Conservation (phyloP, 1,284 basidiomycete genomes). For the Puccinia horiana region DNA sequence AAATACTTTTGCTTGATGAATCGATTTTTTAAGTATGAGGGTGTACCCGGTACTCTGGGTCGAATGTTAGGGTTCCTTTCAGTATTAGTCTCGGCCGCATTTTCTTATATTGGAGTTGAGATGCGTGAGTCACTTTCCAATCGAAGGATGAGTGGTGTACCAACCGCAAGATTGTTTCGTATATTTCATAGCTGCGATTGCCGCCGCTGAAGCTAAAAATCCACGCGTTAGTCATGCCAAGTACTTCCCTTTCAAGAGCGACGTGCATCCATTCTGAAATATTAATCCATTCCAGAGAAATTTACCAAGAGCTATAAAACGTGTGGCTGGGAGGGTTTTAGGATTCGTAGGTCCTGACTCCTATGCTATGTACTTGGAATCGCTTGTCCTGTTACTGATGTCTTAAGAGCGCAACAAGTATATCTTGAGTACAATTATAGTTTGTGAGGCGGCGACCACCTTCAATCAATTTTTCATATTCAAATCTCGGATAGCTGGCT, state of each 20-base stretch:
- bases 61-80: constrained; percentile 44
- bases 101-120: constrained; percentile 47
- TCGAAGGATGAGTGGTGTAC: neutral
- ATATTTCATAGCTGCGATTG: constrained; percentile 37
- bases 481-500: neutral
- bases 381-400: neutral
- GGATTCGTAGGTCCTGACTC: constrained; percentile 32
- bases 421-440: constrained; percentile 30
- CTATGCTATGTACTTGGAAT: neutral
- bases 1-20: neutral
- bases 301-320: constrained; percentile 49
- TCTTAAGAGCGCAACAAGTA: constrained; percentile 12
- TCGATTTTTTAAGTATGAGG: constrained; percentile 33
- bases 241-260: neutral
- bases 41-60: constrained; percentile 31
- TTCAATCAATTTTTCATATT: neutral
- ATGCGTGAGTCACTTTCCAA: constrained; percentile 24
- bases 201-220: constrained; percentile 49
- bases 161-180: neutral
- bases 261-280: neutral
- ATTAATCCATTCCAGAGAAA: constrained; percentile 31
- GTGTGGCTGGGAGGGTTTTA: constrained; percentile 46
- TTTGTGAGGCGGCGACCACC: constrained; percentile 30
- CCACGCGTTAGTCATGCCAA: constrained; percentile 33
- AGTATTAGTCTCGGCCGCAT: constrained; percentile 45